Base-by-base conservation (phyloP, 257 asterid genomes). In the Fraxinus quadrangulata region DNA sequence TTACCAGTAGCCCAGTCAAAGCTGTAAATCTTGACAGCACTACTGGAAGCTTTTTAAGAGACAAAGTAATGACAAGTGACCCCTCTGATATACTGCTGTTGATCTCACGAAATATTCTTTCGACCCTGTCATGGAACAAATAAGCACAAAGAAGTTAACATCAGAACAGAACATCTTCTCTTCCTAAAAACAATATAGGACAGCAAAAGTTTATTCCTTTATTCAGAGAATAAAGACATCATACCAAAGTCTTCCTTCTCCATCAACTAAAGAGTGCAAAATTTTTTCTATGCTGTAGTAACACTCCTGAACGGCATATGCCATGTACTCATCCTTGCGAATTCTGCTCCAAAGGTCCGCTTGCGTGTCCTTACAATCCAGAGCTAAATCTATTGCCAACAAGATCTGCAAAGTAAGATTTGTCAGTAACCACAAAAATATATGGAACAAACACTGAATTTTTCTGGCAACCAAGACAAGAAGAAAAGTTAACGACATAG, bases 261-360 rank as follows among this genome's bases (percentile, higher is more conserved):
- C 98, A 82, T 93, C 99, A 82, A 89, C 97, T 76, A 96, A 87
- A 76, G 99, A 86, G 79, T 88, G 93, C 87, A 96, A 83, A 72
- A 96, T 91, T 75, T 89, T 96, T 82, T 93, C 99, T 61, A 93
- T 86, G 78, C 97, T 90, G 82, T 87, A 87, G 79, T 93, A 96
- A 85, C 99, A 96, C 86, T 96, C 99, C 83, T 86, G 94, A 76
- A 96, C 98, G 80, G 99, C 98, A 84, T 93, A 96, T 61, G 97
- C 97, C 99, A 96, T 93, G 86, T 96, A 96, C 76, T 96, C 96
- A 83, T 96, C 99, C 89, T 90, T 91, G 84, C 90, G 51, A 84
- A 96, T 90, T 85, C 98, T 90, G 80, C 76, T 85, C 99, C 99
- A 96, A 65, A 96, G 96, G 81, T 93, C 97, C 77, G 78, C 85